Conservation (phyloP, 2,329 filamentous ascomycete genomes). For the Aspergillus alliaceus region DNA sequence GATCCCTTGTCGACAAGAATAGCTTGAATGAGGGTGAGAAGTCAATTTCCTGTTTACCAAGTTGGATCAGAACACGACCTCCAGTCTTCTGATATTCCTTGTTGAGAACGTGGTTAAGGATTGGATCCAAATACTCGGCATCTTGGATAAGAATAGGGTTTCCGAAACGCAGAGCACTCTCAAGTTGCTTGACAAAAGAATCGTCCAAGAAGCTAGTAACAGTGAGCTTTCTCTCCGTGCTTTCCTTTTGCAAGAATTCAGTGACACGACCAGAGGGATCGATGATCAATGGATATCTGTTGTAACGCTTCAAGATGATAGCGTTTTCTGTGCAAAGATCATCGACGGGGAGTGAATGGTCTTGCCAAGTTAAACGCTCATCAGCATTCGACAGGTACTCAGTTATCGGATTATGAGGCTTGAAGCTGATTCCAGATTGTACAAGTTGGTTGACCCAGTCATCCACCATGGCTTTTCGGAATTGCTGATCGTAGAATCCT, state of each 20-base stretch:
- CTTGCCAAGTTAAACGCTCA: slow-evolving; percentile 92
- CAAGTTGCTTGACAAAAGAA: slow-evolving; percentile 95
- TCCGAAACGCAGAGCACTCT: slow-evolving; percentile 94
- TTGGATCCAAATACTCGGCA: slow-evolving; percentile 93
- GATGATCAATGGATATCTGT: slow-evolving; percentile 96
- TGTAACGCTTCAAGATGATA: slow-evolving; percentile 95
- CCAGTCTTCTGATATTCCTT: slow-evolving; percentile 99
- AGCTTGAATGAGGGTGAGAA: slow-evolving; percentile 96
- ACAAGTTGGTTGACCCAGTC: slow-evolving; percentile 95
- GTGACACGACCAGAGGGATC: slow-evolving; percentile 93
- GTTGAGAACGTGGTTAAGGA: slow-evolving; percentile 97
- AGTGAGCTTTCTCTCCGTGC: slow-evolving; percentile 87
- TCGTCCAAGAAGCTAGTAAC: slow-evolving; percentile 98
- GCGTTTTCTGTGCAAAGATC: slow-evolving; percentile 98
- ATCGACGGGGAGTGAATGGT: slow-evolving; percentile 88
- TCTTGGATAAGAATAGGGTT: slow-evolving; percentile 99
- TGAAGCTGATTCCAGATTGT: slow-evolving; percentile 89
- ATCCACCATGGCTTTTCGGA: slow-evolving; percentile 95
- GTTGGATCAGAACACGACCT: slow-evolving; percentile 94
- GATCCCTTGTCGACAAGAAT: slow-evolving; percentile 92
- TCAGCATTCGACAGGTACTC: slow-evolving; percentile 97
- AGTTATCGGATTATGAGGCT: slow-evolving; percentile 88
- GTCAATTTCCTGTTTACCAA: slow-evolving; percentile 98
- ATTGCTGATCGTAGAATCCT: slow-evolving; percentile 96
- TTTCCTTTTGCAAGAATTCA: slow-evolving; percentile 93